Evolutionary conservation across 1,284 basidiomycete species (phyloP), one percentile per base, ranked within the genome.

Genomic region (Fomitopsis palustris): DNA sequence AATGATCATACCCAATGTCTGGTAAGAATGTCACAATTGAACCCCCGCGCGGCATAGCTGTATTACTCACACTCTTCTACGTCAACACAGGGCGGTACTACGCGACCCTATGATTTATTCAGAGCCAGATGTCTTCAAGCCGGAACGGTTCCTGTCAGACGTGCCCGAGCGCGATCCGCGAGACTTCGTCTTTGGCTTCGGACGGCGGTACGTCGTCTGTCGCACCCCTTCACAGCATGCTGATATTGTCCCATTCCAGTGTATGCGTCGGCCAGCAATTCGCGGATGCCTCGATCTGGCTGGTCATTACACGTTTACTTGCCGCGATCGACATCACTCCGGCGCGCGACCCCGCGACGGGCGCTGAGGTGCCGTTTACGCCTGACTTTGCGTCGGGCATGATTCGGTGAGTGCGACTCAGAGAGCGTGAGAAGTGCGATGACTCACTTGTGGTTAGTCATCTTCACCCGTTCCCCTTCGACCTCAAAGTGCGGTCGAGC

Each of bases 1-100:
- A 21, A 79, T 73, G n/a, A 72, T 83, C 8, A 64, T 81, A 35
- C 75, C 77, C 6, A 81, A 81, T 62, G 78, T 81, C 56, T 80
- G 75, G 80, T 80, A n/a, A 23, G 16, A 57, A 25, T 21, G 19
- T 12, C 17, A 27, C 39, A 16, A 16, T 42, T 42, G 39, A 17
- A 21, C 39, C 8, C 21, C 14, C 7, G 39, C 21, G n/a, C n/a
- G n/a, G n/a, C n/a, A n/a, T n/a, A n/a, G n/a, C 31, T 33, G 7
- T 42, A 21, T 42, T 16, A 16, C 39, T 17, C 39, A 21, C 21
- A 21, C 14, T 16, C 14, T 7, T 7, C n/a, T 9, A 38, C 52
- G 38, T 38, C 8, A n/a, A 54, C 19, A 25, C 17, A 69, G 67
- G 67, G 64, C 65, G 3, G 67, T 69, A 60, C 59, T 55, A 8